A percentile compares a stretch with the other conserved stretches of the same genome.
Conservation (phyloP, 2,329 filamentous ascomycete genomes). For the Clathrospora elynae region DNA sequence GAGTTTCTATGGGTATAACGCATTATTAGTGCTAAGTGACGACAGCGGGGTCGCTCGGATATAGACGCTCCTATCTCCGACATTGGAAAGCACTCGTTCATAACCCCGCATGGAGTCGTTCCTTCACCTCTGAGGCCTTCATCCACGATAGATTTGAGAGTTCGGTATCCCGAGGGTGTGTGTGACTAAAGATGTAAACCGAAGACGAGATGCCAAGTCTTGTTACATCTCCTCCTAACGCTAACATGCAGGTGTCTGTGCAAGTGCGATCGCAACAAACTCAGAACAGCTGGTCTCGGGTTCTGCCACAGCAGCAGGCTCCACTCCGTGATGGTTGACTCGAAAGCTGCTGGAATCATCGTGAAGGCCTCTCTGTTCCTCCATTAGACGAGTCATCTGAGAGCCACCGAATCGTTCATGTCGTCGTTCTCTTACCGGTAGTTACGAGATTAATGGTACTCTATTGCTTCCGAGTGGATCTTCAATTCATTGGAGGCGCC, state of each 20-base stretch:
- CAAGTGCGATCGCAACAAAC: neutral
- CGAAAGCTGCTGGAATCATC: too few relatives aligned
- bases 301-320: conserved; percentile 4
- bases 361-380: neutral
- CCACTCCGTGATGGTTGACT: neutral
- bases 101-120: neutral
- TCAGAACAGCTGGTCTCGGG: neutral
- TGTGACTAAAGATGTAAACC: too few relatives aligned
- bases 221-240: too few relatives aligned
- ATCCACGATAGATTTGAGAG: too few relatives aligned
- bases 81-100: neutral
- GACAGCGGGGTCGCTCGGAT: conserved; percentile 22
- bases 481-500: conserved; percentile 20
- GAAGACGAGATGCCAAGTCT: too few relatives aligned
- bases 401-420: conserved; percentile 15
- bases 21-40: conserved; percentile 11
- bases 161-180: too few relatives aligned
- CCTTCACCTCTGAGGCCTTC: too few relatives aligned
- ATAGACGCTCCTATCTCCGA: conserved; percentile 7
- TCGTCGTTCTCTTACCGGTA: conserved; percentile 6
- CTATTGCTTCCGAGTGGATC: neutral
- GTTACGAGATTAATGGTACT: neutral
- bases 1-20: too few relatives aligned
- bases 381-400: neutral
- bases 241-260: too few relatives aligned